Percentiles rank a stretch among this genome's conserved stretches.
Conservation (phyloP, 2,329 filamentous ascomycete species). For the Hymenoscyphus fructigenus region DNA sequence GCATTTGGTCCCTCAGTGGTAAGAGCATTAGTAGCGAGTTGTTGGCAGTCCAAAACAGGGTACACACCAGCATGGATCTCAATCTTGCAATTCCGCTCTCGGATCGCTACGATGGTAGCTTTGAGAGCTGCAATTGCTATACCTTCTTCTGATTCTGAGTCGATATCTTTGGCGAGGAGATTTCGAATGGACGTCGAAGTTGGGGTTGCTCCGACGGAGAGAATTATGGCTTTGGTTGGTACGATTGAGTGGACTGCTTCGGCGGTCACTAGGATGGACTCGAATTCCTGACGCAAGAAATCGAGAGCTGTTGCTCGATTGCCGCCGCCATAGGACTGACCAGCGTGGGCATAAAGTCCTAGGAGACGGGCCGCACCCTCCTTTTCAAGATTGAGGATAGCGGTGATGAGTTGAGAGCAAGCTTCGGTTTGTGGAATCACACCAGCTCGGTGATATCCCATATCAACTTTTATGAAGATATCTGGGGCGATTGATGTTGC, state of each 20-base stretch:
- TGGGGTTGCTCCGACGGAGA: constrained; percentile 76
- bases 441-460: constrained; percentile 70
- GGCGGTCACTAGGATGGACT: constrained; percentile 49
- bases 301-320: constrained; percentile 58
- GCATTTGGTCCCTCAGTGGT: constrained; percentile 35
- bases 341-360: constrained; percentile 73
- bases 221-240: constrained; percentile 40
- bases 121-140: constrained; percentile 42
- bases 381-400: constrained; percentile 45
- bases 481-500: constrained; percentile 49
- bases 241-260: constrained; percentile 31
- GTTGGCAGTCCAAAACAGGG: constrained; percentile 74
- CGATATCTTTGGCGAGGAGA: constrained; percentile 37
- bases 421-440: constrained; percentile 50
- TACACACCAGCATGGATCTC: constrained; percentile 79
- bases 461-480: constrained; percentile 73
- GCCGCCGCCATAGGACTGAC: constrained; percentile 63
- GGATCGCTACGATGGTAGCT: constrained; percentile 41
- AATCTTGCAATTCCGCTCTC: constrained; percentile 46
- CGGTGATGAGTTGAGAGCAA: constrained; percentile 47
- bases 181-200: constrained; percentile 68
- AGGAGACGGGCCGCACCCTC: constrained; percentile 45
- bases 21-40: constrained; percentile 68
- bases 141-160: constrained; percentile 29
- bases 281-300: constrained; percentile 60